Evolutionary conservation across 140 eudicot genomes (phyloP).

Genomic region (Cichorium intybus): DNA sequence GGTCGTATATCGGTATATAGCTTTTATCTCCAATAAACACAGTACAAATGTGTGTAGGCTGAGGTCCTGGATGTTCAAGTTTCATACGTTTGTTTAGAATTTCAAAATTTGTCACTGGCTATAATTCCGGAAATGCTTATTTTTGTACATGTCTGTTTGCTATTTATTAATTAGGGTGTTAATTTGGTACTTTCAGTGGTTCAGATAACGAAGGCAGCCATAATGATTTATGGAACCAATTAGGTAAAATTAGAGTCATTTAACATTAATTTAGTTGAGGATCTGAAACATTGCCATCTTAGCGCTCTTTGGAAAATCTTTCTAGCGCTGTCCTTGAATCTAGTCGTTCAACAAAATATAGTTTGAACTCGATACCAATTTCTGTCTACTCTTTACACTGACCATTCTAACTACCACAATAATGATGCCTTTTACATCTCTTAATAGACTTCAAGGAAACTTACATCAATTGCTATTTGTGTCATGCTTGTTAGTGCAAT

Average conservation of each 20-base stretch:
- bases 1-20: not conserved
- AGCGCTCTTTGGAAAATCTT: not conserved
- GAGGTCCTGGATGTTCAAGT: not conserved
- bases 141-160: not conserved
- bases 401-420: not conserved
- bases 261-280: conserved; percentile 8
- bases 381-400: not conserved
- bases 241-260: conserved; percentile 4
- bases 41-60: not conserved
- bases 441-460: not conserved
- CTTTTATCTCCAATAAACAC: conserved; percentile 4
- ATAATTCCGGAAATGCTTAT: not conserved
- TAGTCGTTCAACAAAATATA: not conserved
- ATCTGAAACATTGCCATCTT: not conserved
- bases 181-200: not conserved
- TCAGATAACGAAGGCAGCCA: not conserved
- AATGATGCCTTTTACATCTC: not conserved
- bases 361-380: too few relatives aligned
- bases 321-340: not conserved
- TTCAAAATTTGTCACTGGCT: not conserved
- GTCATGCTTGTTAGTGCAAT: not conserved
- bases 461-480: not conserved
- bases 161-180: not conserved
- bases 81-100: not conserved
- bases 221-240: not conserved